Evolutionary conservation across 2,329 filamentous ascomycete species (phyloP).

Genomic region (Macroventuria anomochaeta): DNA sequence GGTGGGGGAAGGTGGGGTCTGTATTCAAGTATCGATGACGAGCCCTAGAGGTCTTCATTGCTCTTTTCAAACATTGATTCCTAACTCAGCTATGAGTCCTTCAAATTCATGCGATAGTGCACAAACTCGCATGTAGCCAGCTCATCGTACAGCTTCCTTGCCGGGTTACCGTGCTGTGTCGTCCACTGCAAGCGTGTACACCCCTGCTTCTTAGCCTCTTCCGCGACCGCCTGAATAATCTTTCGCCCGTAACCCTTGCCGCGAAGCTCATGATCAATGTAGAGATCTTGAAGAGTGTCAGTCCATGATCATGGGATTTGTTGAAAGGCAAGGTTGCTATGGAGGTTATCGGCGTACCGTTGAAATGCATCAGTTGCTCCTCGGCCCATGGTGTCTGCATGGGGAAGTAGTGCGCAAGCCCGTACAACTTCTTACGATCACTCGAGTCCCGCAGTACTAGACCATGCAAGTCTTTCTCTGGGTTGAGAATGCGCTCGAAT

Average conservation of each 20-base stretch:
- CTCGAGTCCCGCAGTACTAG: conserved; percentile 11
- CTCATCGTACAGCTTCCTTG: conserved; percentile 20
- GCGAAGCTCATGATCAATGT: conserved; percentile 16
- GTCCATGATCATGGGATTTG: background rate
- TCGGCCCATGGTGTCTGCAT: conserved; percentile 18
- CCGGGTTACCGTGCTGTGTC: conserved; percentile 17
- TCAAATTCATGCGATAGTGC: conserved; percentile 8
- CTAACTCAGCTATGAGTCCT: background rate
- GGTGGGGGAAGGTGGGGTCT: background rate
- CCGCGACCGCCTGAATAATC: conserved; percentile 13
- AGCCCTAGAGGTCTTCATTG: background rate
- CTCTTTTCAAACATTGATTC: background rate
- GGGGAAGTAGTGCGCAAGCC: conserved; percentile 18
- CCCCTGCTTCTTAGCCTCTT: conserved; percentile 8
- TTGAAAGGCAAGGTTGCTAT: background rate
- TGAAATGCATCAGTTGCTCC: conserved; percentile 15
- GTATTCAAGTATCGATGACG: background rate
- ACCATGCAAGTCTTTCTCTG: conserved; percentile 3
- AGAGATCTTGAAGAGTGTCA: conserved; percentile 2
- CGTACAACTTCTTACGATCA: conserved; percentile 4
- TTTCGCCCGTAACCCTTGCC: conserved; percentile 16
- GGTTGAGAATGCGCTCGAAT: conserved; percentile 12
- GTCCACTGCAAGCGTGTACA: conserved; percentile 16
- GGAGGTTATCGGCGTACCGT: conserved; percentile 1
- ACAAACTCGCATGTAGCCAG: conserved; percentile 11